Evolutionary conservation across 441 rosid species (phyloP).

Genomic region (Gossypium aridum): DNA sequence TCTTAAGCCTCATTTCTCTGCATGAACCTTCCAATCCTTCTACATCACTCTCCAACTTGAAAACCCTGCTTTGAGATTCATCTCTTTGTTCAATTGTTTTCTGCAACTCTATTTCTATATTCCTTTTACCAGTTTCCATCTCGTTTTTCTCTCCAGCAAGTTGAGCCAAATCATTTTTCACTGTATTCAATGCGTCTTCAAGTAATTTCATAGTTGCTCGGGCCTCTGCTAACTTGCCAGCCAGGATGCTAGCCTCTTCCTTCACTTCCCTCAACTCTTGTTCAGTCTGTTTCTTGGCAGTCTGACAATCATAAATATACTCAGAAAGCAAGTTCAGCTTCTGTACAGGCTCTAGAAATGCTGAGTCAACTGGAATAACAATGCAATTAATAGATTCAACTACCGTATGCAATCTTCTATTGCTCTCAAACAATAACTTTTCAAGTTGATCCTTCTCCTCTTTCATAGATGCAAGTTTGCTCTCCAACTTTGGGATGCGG

Average conservation of each 20-base stretch:
- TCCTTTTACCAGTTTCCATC: conserved; percentile 38
- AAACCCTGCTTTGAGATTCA: conserved; percentile 39
- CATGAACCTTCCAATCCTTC: conserved; percentile 43
- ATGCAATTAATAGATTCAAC: conserved; percentile 45
- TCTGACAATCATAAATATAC: conserved; percentile 49
- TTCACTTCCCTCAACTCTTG: conserved; percentile 44
- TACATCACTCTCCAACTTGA: conserved; percentile 45
- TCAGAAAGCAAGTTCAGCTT: conserved; percentile 59
- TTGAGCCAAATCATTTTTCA: conserved; percentile 34
- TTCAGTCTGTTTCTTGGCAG: conserved; percentile 41
- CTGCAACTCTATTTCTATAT: conserved; percentile 50
- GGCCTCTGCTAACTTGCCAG: conserved; percentile 38
- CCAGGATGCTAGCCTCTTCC: conserved; percentile 34
- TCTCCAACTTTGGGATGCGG: conserved; percentile 52
- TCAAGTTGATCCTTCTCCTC: conserved; percentile 54
- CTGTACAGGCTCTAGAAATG: conserved; percentile 46
- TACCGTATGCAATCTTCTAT: conserved; percentile 44
- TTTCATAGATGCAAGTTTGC: conserved; percentile 41
- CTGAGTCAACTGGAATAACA: conserved; percentile 40
- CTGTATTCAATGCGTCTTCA: conserved; percentile 52
- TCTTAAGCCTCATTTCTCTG: conserved; percentile 38
- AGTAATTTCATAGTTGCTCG: conserved; percentile 38
- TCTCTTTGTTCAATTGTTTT: conserved; percentile 48
- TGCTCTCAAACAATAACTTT: conserved; percentile 55
- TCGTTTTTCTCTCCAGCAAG: conserved; percentile 46